Evolutionary conservation across 83 land plant genomes (phyloP), one percentile per base, ranked within the genome.

Genomic region (Diphasiastrum complanatum): DNA sequence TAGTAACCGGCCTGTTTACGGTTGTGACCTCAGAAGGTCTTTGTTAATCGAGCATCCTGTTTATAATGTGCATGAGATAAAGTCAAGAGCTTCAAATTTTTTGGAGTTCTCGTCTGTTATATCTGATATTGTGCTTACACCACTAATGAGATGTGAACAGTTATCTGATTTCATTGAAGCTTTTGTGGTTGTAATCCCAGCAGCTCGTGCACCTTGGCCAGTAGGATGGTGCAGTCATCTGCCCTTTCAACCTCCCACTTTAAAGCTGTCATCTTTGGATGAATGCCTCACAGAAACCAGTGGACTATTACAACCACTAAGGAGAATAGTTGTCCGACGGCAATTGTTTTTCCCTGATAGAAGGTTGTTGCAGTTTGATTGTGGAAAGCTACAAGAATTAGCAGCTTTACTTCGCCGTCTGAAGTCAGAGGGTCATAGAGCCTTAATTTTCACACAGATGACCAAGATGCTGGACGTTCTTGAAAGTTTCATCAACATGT

Each of bases 361-460:
- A 53, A 69, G 96, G 38, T 79, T 95, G 5, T 78, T 95, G 61
- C 99, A 95, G 61, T 95, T 89, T 78, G 99, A 95, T 50, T 89
- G 99, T 82, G 99, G 99, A 25, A 95, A 95, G 67, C 64, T 95
- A 50, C 99, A 95, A 74, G 80, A 95, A 75, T 70, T 95, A 51
- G 79, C 99, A 43, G 35, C 82, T 47, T 60, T 95, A 41, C 77
- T 95, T 0, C 81, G 97, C 25, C 78, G 83, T 18, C 64, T 95
- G 51, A 89, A 79, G 56, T 82, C 87, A 56, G 93, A 89, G 59
- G 99, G 99, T 56, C 99, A 95, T 47, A 74, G 99, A 52, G 99
- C 99, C 47, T 63, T 95, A 31, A 95, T 95, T 29, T 95, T 95
- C 68, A 95, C 99, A 2, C 99, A 95, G 65, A 95, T 95, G 99